These are phyloP conservation scores for Fusarium albidum DNA, from an alignment of 2,329 filamentous ascomycete genomes.

Conservation along the genomic window DNA sequence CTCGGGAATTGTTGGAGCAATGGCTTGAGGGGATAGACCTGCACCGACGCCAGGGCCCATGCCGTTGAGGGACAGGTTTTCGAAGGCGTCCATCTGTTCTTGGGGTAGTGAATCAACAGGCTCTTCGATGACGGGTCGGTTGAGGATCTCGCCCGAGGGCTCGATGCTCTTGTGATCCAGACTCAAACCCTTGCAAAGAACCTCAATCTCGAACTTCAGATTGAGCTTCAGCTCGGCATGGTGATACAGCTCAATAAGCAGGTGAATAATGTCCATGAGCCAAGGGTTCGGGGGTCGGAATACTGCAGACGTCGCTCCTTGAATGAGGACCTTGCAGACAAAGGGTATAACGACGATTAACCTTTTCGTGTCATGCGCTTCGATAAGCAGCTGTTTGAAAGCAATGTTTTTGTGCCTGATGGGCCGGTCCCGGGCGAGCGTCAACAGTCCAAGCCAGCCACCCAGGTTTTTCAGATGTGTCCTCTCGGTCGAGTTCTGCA, in stretches of 20 bases:
- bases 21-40: constrained; percentile 79
- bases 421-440: constrained; percentile 90
- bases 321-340: constrained; percentile 92
- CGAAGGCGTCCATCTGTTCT: constrained; percentile 81
- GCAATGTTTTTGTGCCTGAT: constrained; percentile 97
- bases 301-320: constrained; percentile 84
- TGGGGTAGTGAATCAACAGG: constrained; percentile 65
- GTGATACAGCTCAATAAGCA: constrained; percentile 93
- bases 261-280: constrained; percentile 93
- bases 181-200: constrained; percentile 90
- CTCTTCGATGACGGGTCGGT: constrained; percentile 72
- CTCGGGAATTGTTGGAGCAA: constrained; percentile 84
- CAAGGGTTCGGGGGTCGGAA: constrained; percentile 97
- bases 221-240: constrained; percentile 94
- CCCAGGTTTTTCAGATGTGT: constrained; percentile 92
- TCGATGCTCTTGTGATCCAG: constrained; percentile 94
- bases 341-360: constrained; percentile 95
- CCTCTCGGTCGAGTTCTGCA: constrained; percentile 85
- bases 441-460: constrained; percentile 91
- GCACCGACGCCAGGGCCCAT: constrained; percentile 73
- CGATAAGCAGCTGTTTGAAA: constrained; percentile 93
- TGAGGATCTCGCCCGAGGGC: constrained; percentile 85
- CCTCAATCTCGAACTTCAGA: constrained; percentile 98
- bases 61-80: constrained; percentile 80
- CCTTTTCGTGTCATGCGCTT: constrained; percentile 92